Evolutionary conservation across 768 basidiomycete genomes (phyloP), one percentile per base, ranked within the genome.

Genomic region (Russula brevipes): DNA sequence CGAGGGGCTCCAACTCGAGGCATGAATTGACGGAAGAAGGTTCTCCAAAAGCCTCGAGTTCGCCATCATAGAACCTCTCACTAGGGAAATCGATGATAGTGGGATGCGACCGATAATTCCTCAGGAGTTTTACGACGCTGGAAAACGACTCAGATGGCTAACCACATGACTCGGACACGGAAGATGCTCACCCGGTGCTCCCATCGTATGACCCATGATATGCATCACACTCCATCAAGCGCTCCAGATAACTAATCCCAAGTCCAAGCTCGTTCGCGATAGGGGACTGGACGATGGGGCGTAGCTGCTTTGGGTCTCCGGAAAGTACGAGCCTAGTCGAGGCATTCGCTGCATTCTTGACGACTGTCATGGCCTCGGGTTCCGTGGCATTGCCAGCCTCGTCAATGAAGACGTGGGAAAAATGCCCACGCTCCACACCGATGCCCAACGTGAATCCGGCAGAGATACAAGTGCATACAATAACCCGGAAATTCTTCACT

Each of bases 311-410:
- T 0, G 83, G 87, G 68, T 90, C 88, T 0, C 88, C 87, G 1
- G 85, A 82, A 0, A 90, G 75, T 3, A 89, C 71, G 33, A 89
- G 72, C 53, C 82, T 85, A 0, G 87, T 89, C 0, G 67, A 59
- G 4, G 70, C 70, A 59, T 80, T 77, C 0, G 84, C 81, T 72
- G 87, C 76, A 0, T 81, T 83, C 73, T 85, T 85, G 73, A 88
- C 80, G 0, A 81, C 72, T 17, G 87, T 77, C 72, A 87, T 84
- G 0, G 78, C 77, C 70, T 88, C 87, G 0, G 86, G 85, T 70
- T 89, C 87, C 0, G 83, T 85, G 2, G 86, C 85, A 67, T 89
- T 86, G 0, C 85, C 87, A 0, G 86, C 87, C 69, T 89, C 87
- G 66, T 89, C 87, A 9, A 87, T 72, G 69, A 89, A 85, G 14